phyloP scores from a whole-genome alignment of 192 early-diverging fungal genomes.

The Rhizophagus prolifer region DNA sequence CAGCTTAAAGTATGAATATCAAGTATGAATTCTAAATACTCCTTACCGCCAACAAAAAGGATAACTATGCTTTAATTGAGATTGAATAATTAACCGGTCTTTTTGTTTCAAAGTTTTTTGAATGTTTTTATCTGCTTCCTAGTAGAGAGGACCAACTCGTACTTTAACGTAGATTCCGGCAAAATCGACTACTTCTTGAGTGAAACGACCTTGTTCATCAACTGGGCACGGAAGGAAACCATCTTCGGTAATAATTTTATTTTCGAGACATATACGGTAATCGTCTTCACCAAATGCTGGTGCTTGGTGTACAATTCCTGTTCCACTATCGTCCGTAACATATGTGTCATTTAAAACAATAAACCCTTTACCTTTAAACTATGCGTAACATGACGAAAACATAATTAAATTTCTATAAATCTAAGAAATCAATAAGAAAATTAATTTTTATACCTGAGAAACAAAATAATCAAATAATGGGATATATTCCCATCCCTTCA shows the following conservation, averaged over 20 bases:
- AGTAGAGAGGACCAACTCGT: background rate
- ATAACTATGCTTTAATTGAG: slow-evolving; percentile 88
- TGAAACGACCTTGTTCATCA: slow-evolving; percentile 82
- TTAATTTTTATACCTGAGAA: slow-evolving; percentile 20
- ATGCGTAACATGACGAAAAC: slow-evolving; percentile 1
- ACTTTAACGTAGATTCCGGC: slow-evolving; percentile 84
- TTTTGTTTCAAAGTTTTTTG: slow-evolving; percentile 84
- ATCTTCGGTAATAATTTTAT: slow-evolving; percentile 80
- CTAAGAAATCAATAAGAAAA: background rate
- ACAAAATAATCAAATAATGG: slow-evolving; percentile 89
- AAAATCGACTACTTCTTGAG: slow-evolving; percentile 74
- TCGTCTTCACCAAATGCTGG: slow-evolving; percentile 99
- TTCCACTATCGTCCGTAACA: slow-evolving; percentile 91
- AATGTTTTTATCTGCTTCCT: slow-evolving; percentile 95
- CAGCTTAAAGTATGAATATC: background rate
- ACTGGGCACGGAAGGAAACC: slow-evolving; percentile 89
- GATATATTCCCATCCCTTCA: slow-evolving; percentile 86
- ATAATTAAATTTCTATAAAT: background rate
- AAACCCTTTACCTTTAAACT: slow-evolving; percentile 81
- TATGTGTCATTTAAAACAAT: slow-evolving; percentile 86
- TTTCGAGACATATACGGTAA: slow-evolving; percentile 85
- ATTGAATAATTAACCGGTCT: slow-evolving; percentile 87
- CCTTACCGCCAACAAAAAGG: slow-evolving; percentile 91
- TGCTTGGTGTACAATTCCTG: slow-evolving; percentile 96
- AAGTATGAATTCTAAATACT: background rate